phyloP scores from a whole-genome alignment of 371 early-diverging fungal genomes.

The Mortierella polycephala region DNA sequence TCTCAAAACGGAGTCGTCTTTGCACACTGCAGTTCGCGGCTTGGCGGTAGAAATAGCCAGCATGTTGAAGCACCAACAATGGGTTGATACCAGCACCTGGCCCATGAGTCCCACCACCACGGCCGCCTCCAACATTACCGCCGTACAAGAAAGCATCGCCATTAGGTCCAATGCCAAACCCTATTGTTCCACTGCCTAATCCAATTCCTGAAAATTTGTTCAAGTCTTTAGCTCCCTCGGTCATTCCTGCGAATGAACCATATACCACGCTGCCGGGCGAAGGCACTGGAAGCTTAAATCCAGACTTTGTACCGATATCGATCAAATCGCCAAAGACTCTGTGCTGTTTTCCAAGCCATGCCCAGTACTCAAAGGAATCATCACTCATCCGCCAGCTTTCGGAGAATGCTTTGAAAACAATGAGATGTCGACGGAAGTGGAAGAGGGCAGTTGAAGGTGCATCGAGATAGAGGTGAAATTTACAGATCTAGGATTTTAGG shows the following conservation, averaged over 20 bases:
- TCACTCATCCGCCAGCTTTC: constrained; percentile 68
- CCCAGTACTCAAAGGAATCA: constrained; percentile 83
- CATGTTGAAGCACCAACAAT: constrained; percentile 80
- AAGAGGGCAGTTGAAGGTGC: constrained; percentile 73
- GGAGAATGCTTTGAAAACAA: constrained; percentile 67
- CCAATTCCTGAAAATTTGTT: constrained; percentile 47
- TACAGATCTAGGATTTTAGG: constrained; percentile 68
- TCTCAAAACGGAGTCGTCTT: constrained; percentile 67
- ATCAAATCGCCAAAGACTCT: constrained; percentile 82
- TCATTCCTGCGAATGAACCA: constrained; percentile 47
- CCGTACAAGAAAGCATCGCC: constrained; percentile 38
- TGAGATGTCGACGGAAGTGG: constrained; percentile 77
- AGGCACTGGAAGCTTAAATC: constrained; percentile 75
- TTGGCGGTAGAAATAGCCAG: constrained; percentile 87
- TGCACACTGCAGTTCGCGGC: constrained; percentile 84
- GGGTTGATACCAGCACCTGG: constrained; percentile 61
- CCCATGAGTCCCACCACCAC: constrained; percentile 53
- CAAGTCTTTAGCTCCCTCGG: constrained; percentile 47
- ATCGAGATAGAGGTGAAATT: constrained; percentile 74
- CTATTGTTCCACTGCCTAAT: constrained; percentile 24
- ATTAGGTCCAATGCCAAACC: constrained; percentile 42
- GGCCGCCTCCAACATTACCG: constrained; percentile 50
- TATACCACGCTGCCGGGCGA: constrained; percentile 49
- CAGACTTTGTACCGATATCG: constrained; percentile 74
- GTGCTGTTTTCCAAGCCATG: constrained; percentile 85